Evolutionary conservation across 208 protist genomes (phyloP), one percentile per base, ranked within the genome.

Genomic region (Herpetomonas samuelpessoai): DNA sequence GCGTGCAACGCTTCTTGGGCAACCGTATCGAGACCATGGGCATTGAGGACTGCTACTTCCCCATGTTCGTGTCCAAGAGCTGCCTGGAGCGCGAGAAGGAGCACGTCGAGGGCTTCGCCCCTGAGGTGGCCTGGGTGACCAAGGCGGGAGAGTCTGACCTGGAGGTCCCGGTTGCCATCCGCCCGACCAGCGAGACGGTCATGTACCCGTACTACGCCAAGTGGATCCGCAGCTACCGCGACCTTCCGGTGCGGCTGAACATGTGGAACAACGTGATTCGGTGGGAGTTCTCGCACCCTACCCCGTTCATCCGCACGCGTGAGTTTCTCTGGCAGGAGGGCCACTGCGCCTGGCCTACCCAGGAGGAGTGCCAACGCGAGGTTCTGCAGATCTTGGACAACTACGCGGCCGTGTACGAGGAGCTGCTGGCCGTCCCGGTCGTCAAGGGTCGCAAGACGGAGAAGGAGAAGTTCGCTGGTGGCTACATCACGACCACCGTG

Each of bases 311-410:
- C 64, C 95, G 98, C 64, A 98, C 96, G 9, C 85, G 98, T 52
- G 98, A 99, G 88, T 99, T 99, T 76, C 88, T 99, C 19, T 99
- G 98, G 98, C 98, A 99, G 86, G 98, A 99, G 84, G 98, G 98
- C 21, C 96, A 97, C 79, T 95, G 88, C 62, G 98, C 97, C 22
- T 98, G 92, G 78, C 87, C 89, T 12, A 98, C 77, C 16, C 63
- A 92, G 50, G 85, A 97, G 71, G 95, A 98, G 54, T 98, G 97
- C 49, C 90, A 83, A n/a, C 51, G 69, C 30, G 97, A 99, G 76
- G 98, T 98, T 57, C 77, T 93, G 50, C 44, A 91, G 45, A 97
- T 99, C 65, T 86, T 99, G 16, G 92, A 98, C 35, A 71, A 98
- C 46, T 99, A 99, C 74, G 78, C 65, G 14, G 68, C 70, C 28